Conservation (phyloP, 164 flowering plant species). For the Tinospora cordifolia region DNA sequence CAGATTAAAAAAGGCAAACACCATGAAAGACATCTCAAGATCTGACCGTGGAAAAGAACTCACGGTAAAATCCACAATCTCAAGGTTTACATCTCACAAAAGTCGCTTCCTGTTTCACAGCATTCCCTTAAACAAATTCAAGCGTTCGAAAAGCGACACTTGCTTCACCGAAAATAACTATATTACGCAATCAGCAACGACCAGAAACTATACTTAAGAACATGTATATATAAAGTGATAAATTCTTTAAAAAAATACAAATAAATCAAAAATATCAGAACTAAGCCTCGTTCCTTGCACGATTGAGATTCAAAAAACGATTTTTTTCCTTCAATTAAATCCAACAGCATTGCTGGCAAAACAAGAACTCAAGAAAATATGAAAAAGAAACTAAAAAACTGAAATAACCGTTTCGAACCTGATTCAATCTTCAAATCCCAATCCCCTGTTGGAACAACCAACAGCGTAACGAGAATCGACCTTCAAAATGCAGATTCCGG, state of each 20-base stretch:
- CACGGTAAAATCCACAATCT: background rate
- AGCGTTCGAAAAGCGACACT: background rate
- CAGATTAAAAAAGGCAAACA: background rate
- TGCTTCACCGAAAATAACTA: background rate
- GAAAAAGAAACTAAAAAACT: background rate
- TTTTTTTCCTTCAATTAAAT: background rate
- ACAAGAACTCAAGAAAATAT: background rate
- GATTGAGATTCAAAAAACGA: background rate
- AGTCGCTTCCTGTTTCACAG: background rate
- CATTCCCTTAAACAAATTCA: background rate
- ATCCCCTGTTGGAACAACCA: too few relatives aligned
- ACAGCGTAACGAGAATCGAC: too few relatives aligned
- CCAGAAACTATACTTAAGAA: background rate
- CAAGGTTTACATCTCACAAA: background rate
- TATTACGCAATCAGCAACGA: background rate
- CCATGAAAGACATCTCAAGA: background rate
- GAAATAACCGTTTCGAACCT: background rate
- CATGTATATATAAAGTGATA: background rate
- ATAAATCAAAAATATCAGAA: background rate
- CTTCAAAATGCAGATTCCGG: slow-evolving; percentile 6
- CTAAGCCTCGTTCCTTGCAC: background rate
- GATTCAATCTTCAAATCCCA: slow-evolving; percentile 1
- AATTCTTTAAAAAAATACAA: background rate
- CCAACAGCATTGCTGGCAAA: background rate
- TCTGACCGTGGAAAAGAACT: background rate